These are phyloP conservation scores for Rhododendron vialii DNA, from an alignment of 148 eudicot species.

Conservation along the genomic window DNA sequence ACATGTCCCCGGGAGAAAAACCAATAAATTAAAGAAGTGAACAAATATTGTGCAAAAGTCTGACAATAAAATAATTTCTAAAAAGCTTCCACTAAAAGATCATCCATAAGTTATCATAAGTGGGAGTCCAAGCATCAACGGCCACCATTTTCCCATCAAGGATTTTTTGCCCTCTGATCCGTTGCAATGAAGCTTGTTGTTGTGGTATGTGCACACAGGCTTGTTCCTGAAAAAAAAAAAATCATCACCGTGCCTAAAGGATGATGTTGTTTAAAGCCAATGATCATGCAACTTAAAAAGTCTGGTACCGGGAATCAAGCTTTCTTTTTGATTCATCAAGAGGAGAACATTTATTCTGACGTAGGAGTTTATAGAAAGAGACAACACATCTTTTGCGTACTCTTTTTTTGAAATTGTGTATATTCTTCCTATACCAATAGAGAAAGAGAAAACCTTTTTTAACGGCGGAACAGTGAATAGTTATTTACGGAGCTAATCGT, in stretches of 20 bases:
- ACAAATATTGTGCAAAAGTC: background rate
- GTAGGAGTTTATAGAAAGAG: too few species aligned
- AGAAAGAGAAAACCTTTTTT: too few species aligned
- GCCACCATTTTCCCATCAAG: slow-evolving; percentile 26
- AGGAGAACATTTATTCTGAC: background rate
- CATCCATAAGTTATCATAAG: slow-evolving; percentile 17
- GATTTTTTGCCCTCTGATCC: slow-evolving; percentile 28
- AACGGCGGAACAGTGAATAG: too few species aligned
- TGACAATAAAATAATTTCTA: background rate
- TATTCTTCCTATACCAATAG: too few species aligned
- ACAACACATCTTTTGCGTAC: too few species aligned
- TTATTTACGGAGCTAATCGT: too few species aligned
- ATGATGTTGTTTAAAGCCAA: background rate
- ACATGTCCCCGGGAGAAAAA: background rate
- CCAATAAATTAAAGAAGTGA: background rate
- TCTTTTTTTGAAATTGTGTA: too few species aligned
- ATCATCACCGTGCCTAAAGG: background rate
- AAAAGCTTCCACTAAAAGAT: background rate
- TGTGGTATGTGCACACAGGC: slow-evolving; percentile 56
- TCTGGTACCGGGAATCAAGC: background rate
- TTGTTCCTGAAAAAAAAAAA: slow-evolving; percentile 26
- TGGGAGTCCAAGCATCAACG: slow-evolving; percentile 18
- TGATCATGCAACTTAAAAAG: background rate
- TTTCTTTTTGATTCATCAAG: background rate
- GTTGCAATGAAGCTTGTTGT: slow-evolving; percentile 49